These are phyloP conservation scores for Euphrasia arctica DNA, from an alignment of 305 asterid species.

Conservation along the genomic window DNA sequence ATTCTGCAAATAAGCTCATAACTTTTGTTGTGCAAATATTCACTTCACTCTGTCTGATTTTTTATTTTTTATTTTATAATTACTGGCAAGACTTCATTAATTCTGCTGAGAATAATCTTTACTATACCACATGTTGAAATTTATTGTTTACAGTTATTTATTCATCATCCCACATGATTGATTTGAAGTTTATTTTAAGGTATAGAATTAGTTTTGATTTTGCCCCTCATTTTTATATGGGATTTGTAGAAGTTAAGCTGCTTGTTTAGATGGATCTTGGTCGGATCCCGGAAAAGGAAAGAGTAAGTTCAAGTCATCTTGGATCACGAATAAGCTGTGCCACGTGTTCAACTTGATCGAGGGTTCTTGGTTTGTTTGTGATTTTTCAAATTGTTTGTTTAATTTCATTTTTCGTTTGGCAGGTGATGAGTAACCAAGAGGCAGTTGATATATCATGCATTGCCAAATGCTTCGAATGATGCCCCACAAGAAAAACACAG, in stretches of 20 bases:
- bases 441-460: slow-evolving; percentile 52
- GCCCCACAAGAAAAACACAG: too few species aligned
- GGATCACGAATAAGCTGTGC: slow-evolving; percentile 36
- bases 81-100: too few species aligned
- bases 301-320: slow-evolving; percentile 43
- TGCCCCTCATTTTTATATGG: background rate
- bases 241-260: slow-evolving; percentile 31
- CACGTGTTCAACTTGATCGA: slow-evolving; percentile 73
- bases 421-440: slow-evolving; percentile 86
- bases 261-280: slow-evolving; percentile 48
- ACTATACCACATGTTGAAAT: too few species aligned
- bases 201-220: background rate
- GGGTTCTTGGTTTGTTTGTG: slow-evolving; percentile 29
- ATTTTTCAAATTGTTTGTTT: background rate
- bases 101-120: too few species aligned
- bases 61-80: too few species aligned
- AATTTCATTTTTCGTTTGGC: slow-evolving; percentile 11
- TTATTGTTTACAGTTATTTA: too few species aligned
- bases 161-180: too few species aligned
- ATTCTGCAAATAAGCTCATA: too few species aligned
- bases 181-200: background rate
- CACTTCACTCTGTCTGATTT: too few species aligned
- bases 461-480: too few species aligned
- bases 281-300: slow-evolving; percentile 81
- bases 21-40: too few species aligned